Evolutionary conservation across 345 rosid genomes (phyloP), one percentile per base, ranked within the genome.

Genomic region (Boechera retrofracta): DNA sequence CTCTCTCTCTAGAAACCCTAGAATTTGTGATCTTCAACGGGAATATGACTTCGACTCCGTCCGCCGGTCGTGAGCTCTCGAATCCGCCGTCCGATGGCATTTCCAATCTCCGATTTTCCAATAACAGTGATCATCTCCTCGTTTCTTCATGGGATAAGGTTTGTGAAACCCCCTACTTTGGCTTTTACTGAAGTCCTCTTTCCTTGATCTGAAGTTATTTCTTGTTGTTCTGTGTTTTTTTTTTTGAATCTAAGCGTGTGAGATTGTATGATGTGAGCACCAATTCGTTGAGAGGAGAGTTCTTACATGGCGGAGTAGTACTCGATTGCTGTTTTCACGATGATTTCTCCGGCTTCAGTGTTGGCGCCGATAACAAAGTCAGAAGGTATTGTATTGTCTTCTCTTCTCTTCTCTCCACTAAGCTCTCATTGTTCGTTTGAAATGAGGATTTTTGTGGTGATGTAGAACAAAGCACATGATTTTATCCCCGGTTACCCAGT

Each of bases 81-180:
- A 87, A 84, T 36, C 99, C 98, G 15, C 98, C 98, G 5, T 58
- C 87, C 41, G 98, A 96, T 79, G 99, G 99, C 64, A 93, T 96
- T 81, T 91, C 99, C 7, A 93, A 93, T 85, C 89, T 96, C 45
- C 91, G 98, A 12, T 96, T 91, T 84, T 96, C 99, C 54, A 96
- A 96, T 73, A 92, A 88, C 76, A 93, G 96, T 81, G 98, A 96
- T 63, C 93, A 89, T 84, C 90, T 96, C 39, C 98, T 96, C 82
- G 98, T 96, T 69, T 96, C 98, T 70, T 96, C 99, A 0, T 96
- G 99, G 99, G 99, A 96, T 82, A 93, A 91, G 97, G 99, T 92
- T 73, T 33, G 79, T 1, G 44, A 73, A 2, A 39, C 35, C 11
- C 32, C 29, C 13, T 7, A 7, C 35, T 15, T 67, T 7, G 5